phyloP scores from a whole-genome alignment of 2,329 filamentous ascomycete genomes.

The Microcyclosporella mali region DNA sequence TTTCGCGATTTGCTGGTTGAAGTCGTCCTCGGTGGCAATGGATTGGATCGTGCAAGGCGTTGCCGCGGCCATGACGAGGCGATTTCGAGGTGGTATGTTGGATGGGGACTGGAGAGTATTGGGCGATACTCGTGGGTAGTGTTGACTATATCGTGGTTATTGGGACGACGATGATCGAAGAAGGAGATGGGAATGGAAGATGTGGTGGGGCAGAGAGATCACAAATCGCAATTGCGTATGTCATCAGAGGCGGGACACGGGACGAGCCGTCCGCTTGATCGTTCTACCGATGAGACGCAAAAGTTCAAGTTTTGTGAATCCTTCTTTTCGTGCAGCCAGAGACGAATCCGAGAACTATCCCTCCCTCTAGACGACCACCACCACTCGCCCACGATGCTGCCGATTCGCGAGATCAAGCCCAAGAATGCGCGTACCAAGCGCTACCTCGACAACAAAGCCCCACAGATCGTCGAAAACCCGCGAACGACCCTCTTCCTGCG shows the following conservation, averaged over 20 bases:
- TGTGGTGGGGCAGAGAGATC: too few species aligned
- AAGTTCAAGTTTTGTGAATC: too few species aligned
- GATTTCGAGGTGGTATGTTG: slow-evolving; percentile 6
- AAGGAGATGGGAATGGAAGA: too few species aligned
- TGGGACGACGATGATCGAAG: too few species aligned
- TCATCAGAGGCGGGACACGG: too few species aligned
- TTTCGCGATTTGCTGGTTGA: slow-evolving; percentile 61
- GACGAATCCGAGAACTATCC: too few species aligned
- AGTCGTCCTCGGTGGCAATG: slow-evolving; percentile 67
- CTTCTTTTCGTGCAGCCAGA: too few species aligned
- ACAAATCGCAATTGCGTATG: too few species aligned
- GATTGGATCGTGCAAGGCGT: slow-evolving; percentile 57
- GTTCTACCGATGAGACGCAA: too few species aligned
- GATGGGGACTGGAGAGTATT: not conserved
- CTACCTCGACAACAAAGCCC: slow-evolving; percentile 85
- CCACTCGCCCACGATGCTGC: slow-evolving; percentile 16
- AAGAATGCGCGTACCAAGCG: slow-evolving; percentile 88
- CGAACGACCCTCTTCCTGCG: slow-evolving; percentile 87
- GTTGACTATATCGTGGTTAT: not conserved
- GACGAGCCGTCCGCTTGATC: too few species aligned
- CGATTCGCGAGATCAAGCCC: slow-evolving; percentile 56
- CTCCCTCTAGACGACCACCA: too few species aligned
- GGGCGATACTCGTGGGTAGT: not conserved
- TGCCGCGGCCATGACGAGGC: slow-evolving; percentile 5
- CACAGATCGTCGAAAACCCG: slow-evolving; percentile 81